phyloP scores from a whole-genome alignment of 495 filamentous ascomycete species.

The Trichoderma orchidacearum region DNA sequence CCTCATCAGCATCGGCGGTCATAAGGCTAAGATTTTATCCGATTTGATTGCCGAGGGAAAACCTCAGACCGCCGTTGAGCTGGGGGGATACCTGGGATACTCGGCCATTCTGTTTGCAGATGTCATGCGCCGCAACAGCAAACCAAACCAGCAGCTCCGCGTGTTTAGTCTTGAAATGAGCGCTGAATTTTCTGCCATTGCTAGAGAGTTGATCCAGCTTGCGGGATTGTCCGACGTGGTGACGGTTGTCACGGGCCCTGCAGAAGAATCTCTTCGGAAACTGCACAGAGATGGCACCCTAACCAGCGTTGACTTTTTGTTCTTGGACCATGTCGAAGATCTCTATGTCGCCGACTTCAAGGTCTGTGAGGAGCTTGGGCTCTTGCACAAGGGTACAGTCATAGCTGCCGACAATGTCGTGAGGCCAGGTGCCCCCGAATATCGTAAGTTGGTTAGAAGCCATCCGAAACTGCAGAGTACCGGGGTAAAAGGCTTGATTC shows the following conservation, averaged over 20 bases:
- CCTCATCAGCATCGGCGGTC: slow-evolving; percentile 66
- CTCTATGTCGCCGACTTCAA: slow-evolving; percentile 59
- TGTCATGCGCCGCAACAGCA: slow-evolving; percentile 39
- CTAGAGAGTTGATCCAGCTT: slow-evolving; percentile 46
- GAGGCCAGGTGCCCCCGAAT: slow-evolving; percentile 61
- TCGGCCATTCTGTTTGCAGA: slow-evolving; percentile 59
- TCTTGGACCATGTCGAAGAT: slow-evolving; percentile 66
- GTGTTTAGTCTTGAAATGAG: slow-evolving; percentile 58
- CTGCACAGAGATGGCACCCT: slow-evolving; percentile 38
- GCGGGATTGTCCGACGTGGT: slow-evolving; percentile 56
- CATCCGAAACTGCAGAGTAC: background rate
- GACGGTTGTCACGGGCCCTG: slow-evolving; percentile 50
- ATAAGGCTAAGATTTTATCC: slow-evolving; percentile 55
- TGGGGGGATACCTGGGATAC: slow-evolving; percentile 75
- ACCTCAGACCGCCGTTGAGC: slow-evolving; percentile 47
- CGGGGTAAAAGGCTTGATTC: background rate
- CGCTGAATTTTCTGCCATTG: slow-evolving; percentile 52
- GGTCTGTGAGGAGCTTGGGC: slow-evolving; percentile 50
- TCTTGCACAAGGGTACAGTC: slow-evolving; percentile 47
- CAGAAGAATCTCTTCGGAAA: slow-evolving; percentile 42
- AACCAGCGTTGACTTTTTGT: slow-evolving; percentile 47
- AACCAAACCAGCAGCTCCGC: slow-evolving; percentile 23
- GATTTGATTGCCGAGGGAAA: slow-evolving; percentile 49
- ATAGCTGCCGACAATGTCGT: slow-evolving; percentile 64
- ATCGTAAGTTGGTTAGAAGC: slow-evolving; percentile 49